Evolutionary conservation across 495 filamentous ascomycete species (phyloP).

Genomic region (Lasiosphaeria hispida): DNA sequence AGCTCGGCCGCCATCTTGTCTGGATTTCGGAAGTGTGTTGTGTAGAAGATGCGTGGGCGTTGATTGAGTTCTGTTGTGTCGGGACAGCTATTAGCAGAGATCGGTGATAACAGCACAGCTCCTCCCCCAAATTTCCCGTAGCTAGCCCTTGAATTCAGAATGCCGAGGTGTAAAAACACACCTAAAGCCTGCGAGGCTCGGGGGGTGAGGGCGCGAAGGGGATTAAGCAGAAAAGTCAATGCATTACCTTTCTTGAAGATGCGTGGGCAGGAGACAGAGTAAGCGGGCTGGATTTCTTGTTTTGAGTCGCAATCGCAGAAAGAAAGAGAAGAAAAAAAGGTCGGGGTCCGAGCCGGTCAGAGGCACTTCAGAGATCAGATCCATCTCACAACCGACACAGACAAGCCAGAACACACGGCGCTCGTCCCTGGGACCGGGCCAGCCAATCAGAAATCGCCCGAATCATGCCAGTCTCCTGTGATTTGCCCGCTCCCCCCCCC

Average conservation of each 20-base stretch:
- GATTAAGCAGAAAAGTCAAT: too few species aligned
- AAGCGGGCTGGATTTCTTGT: too few species aligned
- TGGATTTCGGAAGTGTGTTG: constrained; percentile 6
- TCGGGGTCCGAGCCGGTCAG: too few species aligned
- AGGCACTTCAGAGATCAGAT: background rate
- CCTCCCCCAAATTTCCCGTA: background rate
- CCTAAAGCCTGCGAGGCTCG: too few species aligned
- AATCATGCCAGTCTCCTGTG: constrained; percentile 14
- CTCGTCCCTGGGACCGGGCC: constrained; percentile 4
- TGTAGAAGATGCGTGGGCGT: constrained; percentile 9
- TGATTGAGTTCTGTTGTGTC: constrained; percentile 16
- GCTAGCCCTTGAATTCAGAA: background rate
- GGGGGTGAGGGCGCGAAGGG: too few species aligned
- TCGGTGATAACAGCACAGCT: background rate
- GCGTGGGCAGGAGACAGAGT: too few species aligned
- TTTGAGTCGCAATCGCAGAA: too few species aligned
- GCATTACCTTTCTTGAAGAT: too few species aligned
- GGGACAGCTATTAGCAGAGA: constrained; percentile 21
- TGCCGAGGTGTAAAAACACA: background rate
- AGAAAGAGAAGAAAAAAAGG: too few species aligned
- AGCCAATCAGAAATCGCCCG: constrained; percentile 17
- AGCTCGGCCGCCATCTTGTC: constrained; percentile 67
- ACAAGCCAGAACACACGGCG: constrained; percentile 6
- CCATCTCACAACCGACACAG: constrained; percentile 4
- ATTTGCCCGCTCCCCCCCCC: constrained; percentile 15